Conservation (phyloP, 2,329 filamentous ascomycete species). For the Clonostachys rhizophaga region DNA sequence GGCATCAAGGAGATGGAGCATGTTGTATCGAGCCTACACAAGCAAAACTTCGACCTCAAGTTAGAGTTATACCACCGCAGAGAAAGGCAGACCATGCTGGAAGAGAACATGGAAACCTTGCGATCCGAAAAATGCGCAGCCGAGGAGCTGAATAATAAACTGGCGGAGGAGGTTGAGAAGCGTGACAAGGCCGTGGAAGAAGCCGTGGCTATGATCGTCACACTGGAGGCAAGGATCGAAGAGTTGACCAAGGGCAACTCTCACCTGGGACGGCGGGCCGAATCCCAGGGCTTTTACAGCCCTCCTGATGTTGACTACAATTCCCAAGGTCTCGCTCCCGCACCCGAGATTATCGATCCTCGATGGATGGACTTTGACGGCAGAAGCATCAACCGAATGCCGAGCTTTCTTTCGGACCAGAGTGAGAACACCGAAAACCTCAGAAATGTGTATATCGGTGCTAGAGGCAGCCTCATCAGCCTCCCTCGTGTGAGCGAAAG, state of each 20-base stretch:
- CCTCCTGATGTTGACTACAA: conserved; percentile 11
- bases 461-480: conserved; percentile 41
- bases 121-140: conserved; percentile 48
- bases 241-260: conserved; percentile 44
- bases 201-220: conserved; percentile 65
- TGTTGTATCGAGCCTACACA: conserved; percentile 63
- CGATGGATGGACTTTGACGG: conserved; percentile 18
- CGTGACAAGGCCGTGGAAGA: conserved; percentile 68
- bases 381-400: conserved; percentile 49
- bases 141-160: conserved; percentile 51
- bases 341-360: neutral
- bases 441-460: conserved; percentile 52
- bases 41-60: conserved; percentile 75
- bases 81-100: conserved; percentile 56
- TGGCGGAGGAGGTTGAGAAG: conserved; percentile 59
- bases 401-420: conserved; percentile 58
- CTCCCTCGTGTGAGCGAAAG: conserved; percentile 41
- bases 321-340: conserved; percentile 7
- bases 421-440: conserved; percentile 57
- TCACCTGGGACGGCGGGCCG: conserved; percentile 45
- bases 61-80: conserved; percentile 67
- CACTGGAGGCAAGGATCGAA: conserved; percentile 56
- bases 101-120: conserved; percentile 51
- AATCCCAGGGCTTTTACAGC: conserved; percentile 29
- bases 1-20: conserved; percentile 66